Evolutionary conservation across 352 stramenopile species (phyloP).

Genomic region (Globisporangium uncinulatum): DNA sequence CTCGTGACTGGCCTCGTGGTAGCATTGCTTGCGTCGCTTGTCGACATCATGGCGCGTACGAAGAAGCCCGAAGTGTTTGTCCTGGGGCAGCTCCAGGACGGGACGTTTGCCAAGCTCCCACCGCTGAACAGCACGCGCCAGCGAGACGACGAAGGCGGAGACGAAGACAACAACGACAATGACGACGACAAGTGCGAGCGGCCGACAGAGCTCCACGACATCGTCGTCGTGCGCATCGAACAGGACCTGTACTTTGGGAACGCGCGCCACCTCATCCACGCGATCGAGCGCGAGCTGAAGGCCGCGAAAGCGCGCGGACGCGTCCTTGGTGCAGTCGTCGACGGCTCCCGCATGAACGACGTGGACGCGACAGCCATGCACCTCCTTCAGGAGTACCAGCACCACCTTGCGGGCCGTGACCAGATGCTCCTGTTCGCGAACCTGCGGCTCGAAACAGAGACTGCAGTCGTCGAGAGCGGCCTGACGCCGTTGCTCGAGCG

Average conservation of each 20-base stretch:
- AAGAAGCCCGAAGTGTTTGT: slow-evolving; percentile 41
- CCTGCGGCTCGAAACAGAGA: slow-evolving; percentile 7
- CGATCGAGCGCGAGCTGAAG: slow-evolving; percentile 34
- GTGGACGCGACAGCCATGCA: slow-evolving; percentile 15
- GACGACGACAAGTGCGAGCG: not conserved
- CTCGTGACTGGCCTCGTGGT: slow-evolving; percentile 43
- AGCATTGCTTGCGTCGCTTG: slow-evolving; percentile 50
- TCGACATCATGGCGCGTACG: slow-evolving; percentile 63
- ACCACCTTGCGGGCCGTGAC: slow-evolving; percentile 5
- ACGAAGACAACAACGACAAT: not conserved
- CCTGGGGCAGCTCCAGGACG: slow-evolving; percentile 33
- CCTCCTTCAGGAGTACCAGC: slow-evolving; percentile 11
- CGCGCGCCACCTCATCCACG: slow-evolving; percentile 51
- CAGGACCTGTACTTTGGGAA: slow-evolving; percentile 75
- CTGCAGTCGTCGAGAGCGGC: slow-evolving; percentile 4
- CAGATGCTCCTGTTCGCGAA: slow-evolving; percentile 12
- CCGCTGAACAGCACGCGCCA: slow-evolving; percentile 12
- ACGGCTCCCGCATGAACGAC: slow-evolving; percentile 24
- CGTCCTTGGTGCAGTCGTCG: slow-evolving; percentile 24
- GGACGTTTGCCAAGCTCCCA: slow-evolving; percentile 25
- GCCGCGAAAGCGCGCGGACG: slow-evolving; percentile 20
- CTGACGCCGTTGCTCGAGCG: not conserved
- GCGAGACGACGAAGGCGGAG: not conserved
- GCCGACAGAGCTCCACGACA: slow-evolving; percentile 23
- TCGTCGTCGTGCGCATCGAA: slow-evolving; percentile 56